These are phyloP conservation scores for Chrysopogon serrulatus DNA, from an alignment of 176 grass and related monocot genomes.

Conservation along the genomic window DNA sequence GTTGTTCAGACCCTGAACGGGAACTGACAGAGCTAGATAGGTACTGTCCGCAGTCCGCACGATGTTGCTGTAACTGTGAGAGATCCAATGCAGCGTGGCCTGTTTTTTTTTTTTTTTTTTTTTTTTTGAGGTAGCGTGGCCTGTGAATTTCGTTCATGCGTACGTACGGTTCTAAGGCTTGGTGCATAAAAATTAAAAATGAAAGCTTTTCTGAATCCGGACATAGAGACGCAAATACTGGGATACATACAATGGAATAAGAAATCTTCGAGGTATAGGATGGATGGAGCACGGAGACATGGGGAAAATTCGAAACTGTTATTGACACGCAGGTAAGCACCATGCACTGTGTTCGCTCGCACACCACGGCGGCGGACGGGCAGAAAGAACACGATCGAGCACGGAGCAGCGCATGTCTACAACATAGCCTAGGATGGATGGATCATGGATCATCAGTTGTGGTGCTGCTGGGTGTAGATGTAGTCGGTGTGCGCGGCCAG, in stretches of 20 bases:
- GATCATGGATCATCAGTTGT: conserved; percentile 17
- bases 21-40: background rate
- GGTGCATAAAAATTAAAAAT: background rate
- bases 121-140: too few species aligned
- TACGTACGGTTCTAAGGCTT: background rate
- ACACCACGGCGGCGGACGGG: too few species aligned
- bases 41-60: too few species aligned
- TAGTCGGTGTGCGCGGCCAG: conserved; percentile 74
- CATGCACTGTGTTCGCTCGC: background rate
- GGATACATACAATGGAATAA: background rate
- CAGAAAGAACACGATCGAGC: background rate
- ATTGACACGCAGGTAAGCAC: background rate
- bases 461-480: conserved; percentile 80
- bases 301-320: background rate
- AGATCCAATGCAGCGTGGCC: background rate
- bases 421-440: background rate
- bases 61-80: background rate
- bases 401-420: background rate
- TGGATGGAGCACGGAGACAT: background rate
- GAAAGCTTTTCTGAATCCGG: background rate
- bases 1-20: background rate
- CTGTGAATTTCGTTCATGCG: background rate
- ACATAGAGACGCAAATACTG: too few species aligned
- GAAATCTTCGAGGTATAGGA: background rate
- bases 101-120: too few species aligned